Percentiles rank a stretch among this genome's conserved stretches.
Evolutionary conservation across 371 early-diverging fungal genomes (phyloP).

Genomic region (Mucor ambiguus): DNA sequence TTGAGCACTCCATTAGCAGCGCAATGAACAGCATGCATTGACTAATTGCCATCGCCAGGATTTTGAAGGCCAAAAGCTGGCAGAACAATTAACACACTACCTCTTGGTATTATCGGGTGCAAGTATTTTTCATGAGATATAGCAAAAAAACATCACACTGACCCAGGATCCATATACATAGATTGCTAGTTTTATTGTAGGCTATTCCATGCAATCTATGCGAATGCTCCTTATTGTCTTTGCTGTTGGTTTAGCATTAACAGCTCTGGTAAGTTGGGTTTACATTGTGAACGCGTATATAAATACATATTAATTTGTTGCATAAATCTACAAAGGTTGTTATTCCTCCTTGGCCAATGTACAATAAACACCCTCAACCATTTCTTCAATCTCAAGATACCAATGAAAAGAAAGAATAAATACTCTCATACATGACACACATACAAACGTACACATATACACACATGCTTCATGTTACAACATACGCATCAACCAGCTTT

Average conservation of each 20-base stretch:
- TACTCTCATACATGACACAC: not conserved
- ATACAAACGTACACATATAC: not conserved
- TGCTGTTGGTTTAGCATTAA: conserved; percentile 15
- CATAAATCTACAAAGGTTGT: conserved; percentile 13
- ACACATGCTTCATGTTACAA: not conserved
- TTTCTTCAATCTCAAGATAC: conserved; percentile 15
- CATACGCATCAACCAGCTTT: not conserved
- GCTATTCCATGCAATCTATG: conserved; percentile 23
- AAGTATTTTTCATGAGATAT: conserved; percentile 4
- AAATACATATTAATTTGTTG: not conserved
- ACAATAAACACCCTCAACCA: conserved; percentile 29
- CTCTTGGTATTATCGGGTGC: conserved; percentile 21
- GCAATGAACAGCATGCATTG: not conserved
- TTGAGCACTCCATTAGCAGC: not conserved
- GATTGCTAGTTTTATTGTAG: conserved; percentile 20
- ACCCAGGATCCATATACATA: not conserved
- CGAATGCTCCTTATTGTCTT: conserved; percentile 15
- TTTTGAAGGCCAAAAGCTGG: conserved; percentile 27
- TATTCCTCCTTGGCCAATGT: conserved; percentile 34
- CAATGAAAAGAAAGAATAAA: conserved; percentile 20
- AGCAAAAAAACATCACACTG: not conserved
- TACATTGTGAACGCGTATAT: not conserved
- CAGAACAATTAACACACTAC: conserved; percentile 16
- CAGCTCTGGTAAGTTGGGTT: conserved; percentile 19
- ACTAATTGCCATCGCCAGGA: conserved; percentile 17